phyloP scores from a whole-genome alignment of 2,329 filamentous ascomycete genomes.

The Alternaria metachromatica region DNA sequence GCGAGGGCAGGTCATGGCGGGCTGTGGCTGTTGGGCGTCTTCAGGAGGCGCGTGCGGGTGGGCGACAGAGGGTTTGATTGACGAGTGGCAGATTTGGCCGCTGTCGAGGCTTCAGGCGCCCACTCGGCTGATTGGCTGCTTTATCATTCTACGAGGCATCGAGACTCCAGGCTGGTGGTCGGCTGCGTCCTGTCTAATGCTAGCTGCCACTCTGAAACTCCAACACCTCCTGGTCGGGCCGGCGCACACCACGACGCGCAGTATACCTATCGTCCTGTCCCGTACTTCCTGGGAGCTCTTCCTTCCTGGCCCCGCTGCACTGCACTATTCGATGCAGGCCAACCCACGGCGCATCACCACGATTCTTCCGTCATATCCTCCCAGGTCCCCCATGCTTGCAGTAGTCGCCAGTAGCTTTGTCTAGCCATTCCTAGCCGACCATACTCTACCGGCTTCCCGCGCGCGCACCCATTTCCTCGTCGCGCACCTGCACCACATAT shows the following conservation, averaged over 20 bases:
- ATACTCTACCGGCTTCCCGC: neutral
- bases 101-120: neutral
- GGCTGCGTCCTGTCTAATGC: constrained; percentile 17
- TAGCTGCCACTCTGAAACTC: constrained; percentile 25
- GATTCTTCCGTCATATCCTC: neutral
- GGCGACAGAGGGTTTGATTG: constrained; percentile 1
- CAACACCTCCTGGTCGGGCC: constrained; percentile 19
- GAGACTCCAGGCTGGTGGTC: neutral
- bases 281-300: neutral
- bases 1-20: neutral
- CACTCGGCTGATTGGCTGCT: neutral
- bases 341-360: neutral
- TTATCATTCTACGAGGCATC: constrained; percentile 8
- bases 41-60: constrained; percentile 2
- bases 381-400: neutral
- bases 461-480: constrained; percentile 2
- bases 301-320: neutral
- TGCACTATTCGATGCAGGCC: neutral
- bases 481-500: neutral
- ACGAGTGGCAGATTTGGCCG: neutral
- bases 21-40: neutral
- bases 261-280: constrained; percentile 9
- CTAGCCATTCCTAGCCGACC: constrained; percentile 15
- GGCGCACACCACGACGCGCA: constrained; percentile 1
- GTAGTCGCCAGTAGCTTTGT: constrained; percentile 6